Conservation (phyloP, 2,329 filamentous ascomycete species). For the Diplodia sapinea region DNA sequence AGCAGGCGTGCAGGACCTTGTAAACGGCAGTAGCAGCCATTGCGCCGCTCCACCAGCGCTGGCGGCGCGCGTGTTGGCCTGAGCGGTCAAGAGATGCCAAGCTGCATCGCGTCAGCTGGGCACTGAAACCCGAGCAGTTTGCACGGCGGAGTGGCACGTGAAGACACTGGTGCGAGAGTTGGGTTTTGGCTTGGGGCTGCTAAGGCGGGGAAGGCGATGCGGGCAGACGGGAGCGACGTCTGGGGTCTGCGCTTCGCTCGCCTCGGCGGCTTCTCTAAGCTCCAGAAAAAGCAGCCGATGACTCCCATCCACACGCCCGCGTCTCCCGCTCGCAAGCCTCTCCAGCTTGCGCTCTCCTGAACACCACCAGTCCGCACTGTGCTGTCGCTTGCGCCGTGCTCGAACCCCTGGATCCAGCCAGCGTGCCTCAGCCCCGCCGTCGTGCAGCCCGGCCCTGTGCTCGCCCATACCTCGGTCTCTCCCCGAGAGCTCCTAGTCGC, state of each 20-base stretch:
- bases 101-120: neutral
- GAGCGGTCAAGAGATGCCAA: neutral
- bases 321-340: neutral
- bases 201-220: slow-evolving; percentile 23
- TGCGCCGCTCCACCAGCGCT: neutral
- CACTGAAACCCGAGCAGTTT: neutral
- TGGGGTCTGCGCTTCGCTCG: slow-evolving; percentile 22
- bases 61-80: neutral
- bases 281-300: slow-evolving; percentile 31
- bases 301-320: slow-evolving; percentile 16
- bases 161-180: neutral
- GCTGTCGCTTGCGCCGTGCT: slow-evolving; percentile 10
- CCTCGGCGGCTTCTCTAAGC: slow-evolving; percentile 21
- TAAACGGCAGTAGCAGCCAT: neutral
- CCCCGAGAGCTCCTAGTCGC: slow-evolving; percentile 22
- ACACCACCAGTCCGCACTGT: neutral
- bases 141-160: slow-evolving; percentile 6
- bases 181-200: neutral
- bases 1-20: neutral
- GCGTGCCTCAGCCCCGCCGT: slow-evolving; percentile 10
- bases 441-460: slow-evolving; percentile 13
- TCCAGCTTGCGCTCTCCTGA: slow-evolving; percentile 18
- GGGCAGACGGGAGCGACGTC: slow-evolving; percentile 31
- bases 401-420: neutral
- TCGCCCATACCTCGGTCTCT: slow-evolving; percentile 27